phyloP scores from a whole-genome alignment of 1,284 basidiomycete genomes.

The Lignosus rhinocerotis region DNA sequence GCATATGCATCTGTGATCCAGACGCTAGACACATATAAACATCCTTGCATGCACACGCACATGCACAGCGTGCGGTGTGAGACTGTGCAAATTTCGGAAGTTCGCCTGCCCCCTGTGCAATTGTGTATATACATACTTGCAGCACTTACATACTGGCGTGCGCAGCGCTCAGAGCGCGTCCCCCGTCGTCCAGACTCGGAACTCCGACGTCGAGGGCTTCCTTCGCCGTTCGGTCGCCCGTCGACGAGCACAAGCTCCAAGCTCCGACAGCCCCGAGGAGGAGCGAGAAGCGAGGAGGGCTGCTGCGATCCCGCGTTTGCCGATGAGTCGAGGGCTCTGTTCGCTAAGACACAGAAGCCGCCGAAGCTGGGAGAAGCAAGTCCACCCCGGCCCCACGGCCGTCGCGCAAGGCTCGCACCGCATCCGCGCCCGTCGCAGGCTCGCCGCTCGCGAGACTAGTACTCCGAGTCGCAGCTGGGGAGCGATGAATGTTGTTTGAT shows the following conservation, averaged over 20 bases:
- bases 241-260: conserved; percentile 10
- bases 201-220: no score
- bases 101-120: no score
- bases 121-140: no score
- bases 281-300: no score
- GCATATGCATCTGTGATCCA: neutral
- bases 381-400: conserved; percentile 7
- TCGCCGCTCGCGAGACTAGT: neutral
- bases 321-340: conserved; percentile 21
- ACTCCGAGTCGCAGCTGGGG: neutral
- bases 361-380: neutral
- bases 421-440: conserved; percentile 9
- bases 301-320: conserved; percentile 4
- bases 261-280: conserved; percentile 5
- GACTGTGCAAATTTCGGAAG: neutral
- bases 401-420: conserved; percentile 8
- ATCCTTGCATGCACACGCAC: no score
- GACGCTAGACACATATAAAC: neutral
- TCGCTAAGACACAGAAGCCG: neutral
- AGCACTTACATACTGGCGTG: no score
- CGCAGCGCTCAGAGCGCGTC: no score
- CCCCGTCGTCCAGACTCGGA: no score
- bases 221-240: no score
- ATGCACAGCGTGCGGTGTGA: neutral
- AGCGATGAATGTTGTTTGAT: no score